Conservation (phyloP, 768 basidiomycete species). For the Artomyces pyxidatus region DNA sequence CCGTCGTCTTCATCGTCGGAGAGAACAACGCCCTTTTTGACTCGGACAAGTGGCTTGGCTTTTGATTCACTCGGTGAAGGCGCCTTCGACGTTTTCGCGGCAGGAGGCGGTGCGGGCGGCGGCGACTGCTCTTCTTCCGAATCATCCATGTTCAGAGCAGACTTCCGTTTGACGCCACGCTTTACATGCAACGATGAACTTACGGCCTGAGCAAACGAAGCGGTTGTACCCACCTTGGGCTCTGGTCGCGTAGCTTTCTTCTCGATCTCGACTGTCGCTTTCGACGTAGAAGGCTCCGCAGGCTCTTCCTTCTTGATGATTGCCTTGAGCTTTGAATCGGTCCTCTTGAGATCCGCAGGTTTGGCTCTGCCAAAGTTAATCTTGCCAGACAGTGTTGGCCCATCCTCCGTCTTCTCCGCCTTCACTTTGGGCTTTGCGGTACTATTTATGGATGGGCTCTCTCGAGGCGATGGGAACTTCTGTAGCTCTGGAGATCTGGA, state of each 20-base stretch:
- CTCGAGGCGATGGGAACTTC: constrained; percentile 4
- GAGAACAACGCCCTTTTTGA: constrained; percentile 41
- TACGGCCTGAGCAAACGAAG: not conserved
- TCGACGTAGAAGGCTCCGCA: constrained; percentile 9
- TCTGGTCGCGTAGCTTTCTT: constrained; percentile 1
- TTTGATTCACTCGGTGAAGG: constrained; percentile 10
- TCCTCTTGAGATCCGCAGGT: constrained; percentile 14
- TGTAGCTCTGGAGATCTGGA: constrained; percentile 9
- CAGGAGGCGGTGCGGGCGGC: not conserved
- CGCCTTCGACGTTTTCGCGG: constrained; percentile 6
- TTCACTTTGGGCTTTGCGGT: constrained; percentile 17
- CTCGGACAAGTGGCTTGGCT: constrained; percentile 20
- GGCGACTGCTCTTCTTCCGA: constrained; percentile 16
- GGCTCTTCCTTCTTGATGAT: constrained; percentile 11
- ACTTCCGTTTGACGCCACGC: constrained; percentile 26
- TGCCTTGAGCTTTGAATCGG: constrained; percentile 7
- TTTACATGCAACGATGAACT: constrained; percentile 2
- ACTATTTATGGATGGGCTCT: not conserved
- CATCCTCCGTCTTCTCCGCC: constrained; percentile 19
- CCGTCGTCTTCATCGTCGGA: constrained; percentile 58
- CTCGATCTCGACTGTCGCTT: constrained; percentile 7
- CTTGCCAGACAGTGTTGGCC: constrained; percentile 31
- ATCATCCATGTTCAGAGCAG: constrained; percentile 17
- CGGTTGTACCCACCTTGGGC: not conserved
- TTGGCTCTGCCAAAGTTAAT: constrained; percentile 35